These are phyloP conservation scores for Suillus lakei DNA, from an alignment of 768 basidiomycete genomes.

Conservation along the genomic window DNA sequence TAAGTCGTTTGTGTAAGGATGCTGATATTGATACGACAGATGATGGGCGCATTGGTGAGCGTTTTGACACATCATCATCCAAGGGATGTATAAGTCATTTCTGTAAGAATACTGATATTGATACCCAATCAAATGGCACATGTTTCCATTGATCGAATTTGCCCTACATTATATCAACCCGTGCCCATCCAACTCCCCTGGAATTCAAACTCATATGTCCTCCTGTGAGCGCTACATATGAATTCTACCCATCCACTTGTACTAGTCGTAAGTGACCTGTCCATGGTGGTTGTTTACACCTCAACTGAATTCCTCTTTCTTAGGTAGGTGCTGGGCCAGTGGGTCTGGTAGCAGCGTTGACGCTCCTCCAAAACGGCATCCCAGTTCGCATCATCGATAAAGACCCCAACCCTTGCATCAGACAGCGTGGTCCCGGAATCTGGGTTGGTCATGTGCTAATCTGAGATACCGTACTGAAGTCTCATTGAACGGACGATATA, in stretches of 20 bases:
- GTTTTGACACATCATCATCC: not conserved
- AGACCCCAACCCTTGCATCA: constrained; percentile 32
- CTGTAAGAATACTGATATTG: too few relatives aligned
- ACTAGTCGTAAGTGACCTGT: constrained; percentile 1
- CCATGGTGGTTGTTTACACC: not conserved
- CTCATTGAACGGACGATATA: constrained; percentile 16
- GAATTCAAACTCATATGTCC: not conserved
- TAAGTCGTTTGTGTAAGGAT: not conserved
- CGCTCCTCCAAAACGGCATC: constrained; percentile 38
- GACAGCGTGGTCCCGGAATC: constrained; percentile 44
- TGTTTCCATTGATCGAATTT: not conserved
- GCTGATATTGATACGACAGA: too few relatives aligned
- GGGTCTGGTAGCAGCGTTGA: constrained; percentile 47
- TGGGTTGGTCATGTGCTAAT: constrained; percentile 27
- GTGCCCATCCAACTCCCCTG: not conserved
- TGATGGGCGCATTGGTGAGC: not conserved
- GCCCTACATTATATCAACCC: not conserved
- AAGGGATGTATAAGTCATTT: not conserved
- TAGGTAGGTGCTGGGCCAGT: constrained; percentile 53
- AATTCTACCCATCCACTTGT: not conserved
- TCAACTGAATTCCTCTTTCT: not conserved
- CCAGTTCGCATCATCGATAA: constrained; percentile 14
- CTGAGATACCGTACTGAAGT: too few relatives aligned
- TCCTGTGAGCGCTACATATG: not conserved
- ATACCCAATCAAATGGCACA: too few relatives aligned